Evolutionary conservation across 148 eudicot genomes (phyloP), one percentile per base, ranked within the genome.

Genomic region (Vaccinium corymbosum): DNA sequence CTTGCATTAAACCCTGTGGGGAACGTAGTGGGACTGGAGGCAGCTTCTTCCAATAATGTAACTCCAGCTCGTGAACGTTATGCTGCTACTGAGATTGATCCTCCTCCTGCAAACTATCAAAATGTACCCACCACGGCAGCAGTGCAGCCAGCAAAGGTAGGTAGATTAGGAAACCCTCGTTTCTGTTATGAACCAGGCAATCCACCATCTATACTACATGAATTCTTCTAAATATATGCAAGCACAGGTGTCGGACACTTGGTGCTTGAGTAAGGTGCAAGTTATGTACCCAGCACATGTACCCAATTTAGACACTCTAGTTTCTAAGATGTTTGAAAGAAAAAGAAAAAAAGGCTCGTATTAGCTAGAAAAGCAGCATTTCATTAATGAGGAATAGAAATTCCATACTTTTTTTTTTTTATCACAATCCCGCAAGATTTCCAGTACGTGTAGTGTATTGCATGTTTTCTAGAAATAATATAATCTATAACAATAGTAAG

Each of bases 141-240:
- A 56, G 85, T 62, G 81, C 92, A 85, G 73, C 90, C 90, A 72
- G 83, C 87, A 32, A 97, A 93, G 94, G 98, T 93, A 86, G 17
- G 85, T 78, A 29, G 27, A 86, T 55, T 79, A 2, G 25, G 77
- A 81, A 56, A 14, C 25, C 68, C 38, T 55, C 10, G 12, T 3
- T 19, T 10, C 19, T 66, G 72, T 25, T 66, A 22, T 66, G 14
- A 66, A 66, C 32, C 25, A 32, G 15, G 72, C 1, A 14, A 20
- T 64, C 72, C 72, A 25, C 15, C 32, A 22, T 25, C 72, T 66
- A 25, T 66, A 0, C 11, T 66, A 66, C 35, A 25, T 7, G 5
- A 25, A 66, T 32, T 25, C 35, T 25, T 66, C 15, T 25, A 66
- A 66, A 66, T 11, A 66, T 66, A 66, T 25, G 6, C 15, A 10